These are phyloP conservation scores for Neocucurbitaria cava DNA, from an alignment of 2,329 filamentous ascomycete species.

Conservation along the genomic window DNA sequence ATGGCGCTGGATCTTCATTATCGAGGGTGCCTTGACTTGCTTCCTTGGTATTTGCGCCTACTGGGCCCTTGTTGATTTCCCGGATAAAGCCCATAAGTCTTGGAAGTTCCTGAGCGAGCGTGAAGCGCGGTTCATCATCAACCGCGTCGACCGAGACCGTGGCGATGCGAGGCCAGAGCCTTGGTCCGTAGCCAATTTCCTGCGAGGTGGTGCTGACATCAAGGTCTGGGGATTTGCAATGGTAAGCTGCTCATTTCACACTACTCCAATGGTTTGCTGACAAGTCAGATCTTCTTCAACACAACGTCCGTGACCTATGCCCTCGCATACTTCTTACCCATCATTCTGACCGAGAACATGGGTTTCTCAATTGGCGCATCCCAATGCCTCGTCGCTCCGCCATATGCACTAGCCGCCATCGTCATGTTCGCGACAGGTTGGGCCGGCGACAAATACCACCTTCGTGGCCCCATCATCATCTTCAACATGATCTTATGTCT, in stretches of 20 bases:
- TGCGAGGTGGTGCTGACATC: conserved; percentile 55
- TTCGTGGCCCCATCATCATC: conserved; percentile 71
- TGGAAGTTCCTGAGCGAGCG: conserved; percentile 55
- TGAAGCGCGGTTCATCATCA: conserved; percentile 59
- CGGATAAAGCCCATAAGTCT: conserved; percentile 51
- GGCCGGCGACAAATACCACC: conserved; percentile 69
- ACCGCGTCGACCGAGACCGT: conserved; percentile 60
- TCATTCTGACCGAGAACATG: conserved; percentile 71
- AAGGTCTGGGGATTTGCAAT: conserved; percentile 64
- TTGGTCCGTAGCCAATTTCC: conserved; percentile 57
- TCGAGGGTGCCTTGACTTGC: conserved; percentile 52
- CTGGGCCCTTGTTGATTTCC: conserved; percentile 56
- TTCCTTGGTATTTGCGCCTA: conserved; percentile 50
- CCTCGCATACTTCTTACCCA: conserved; percentile 78
- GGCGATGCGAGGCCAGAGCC: conserved; percentile 58
- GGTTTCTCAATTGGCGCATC: conserved; percentile 68
- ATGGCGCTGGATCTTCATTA: conserved; percentile 57
- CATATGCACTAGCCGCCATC: conserved; percentile 46
- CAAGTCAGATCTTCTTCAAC: conserved; percentile 59
- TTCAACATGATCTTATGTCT: conserved; percentile 71
- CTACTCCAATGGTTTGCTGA: conserved; percentile 17
- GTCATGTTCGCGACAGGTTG: conserved; percentile 63
- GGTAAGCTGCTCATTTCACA: conserved; percentile 20
- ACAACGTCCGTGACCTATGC: conserved; percentile 77
- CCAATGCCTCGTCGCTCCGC: conserved; percentile 71